A percentile compares a stretch with the other conserved stretches of the same genome.
Conservation (phyloP, 441 rosid species). For the Croton setiger region DNA sequence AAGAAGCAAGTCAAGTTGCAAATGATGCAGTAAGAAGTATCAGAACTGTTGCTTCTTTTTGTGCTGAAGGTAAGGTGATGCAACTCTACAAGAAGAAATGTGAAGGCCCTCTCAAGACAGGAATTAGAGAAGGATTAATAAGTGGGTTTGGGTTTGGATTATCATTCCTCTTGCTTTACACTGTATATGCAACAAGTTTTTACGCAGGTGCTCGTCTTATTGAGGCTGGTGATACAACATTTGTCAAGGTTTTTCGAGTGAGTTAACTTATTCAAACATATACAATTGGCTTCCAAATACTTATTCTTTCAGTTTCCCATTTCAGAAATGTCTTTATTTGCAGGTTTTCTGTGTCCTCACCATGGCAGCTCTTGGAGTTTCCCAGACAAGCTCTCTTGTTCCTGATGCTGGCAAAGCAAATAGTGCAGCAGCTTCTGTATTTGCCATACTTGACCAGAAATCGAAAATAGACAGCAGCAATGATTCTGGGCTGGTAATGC, state of each 20-base stretch:
- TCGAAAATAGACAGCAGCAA: conserved; percentile 56
- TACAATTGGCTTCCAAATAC: background rate
- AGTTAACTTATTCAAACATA: background rate
- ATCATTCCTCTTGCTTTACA: conserved; percentile 48
- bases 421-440: conserved; percentile 55
- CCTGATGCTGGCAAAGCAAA: conserved; percentile 56
- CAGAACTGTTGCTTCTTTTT: conserved; percentile 76
- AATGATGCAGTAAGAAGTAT: conserved; percentile 76
- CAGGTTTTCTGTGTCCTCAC: conserved; percentile 63
- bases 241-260: conserved; percentile 55
- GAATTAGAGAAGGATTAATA: conserved; percentile 54
- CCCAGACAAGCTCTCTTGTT: conserved; percentile 53
- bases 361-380: conserved; percentile 52
- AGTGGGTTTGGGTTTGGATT: conserved; percentile 62
- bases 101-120: conserved; percentile 51
- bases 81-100: conserved; percentile 51
- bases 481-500: conserved; percentile 38
- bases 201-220: conserved; percentile 69
- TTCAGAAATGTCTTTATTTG: background rate
- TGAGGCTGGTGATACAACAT: conserved; percentile 43
- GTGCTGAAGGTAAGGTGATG: conserved; percentile 72
- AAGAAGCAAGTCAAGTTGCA: conserved; percentile 81
- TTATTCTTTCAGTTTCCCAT: background rate
- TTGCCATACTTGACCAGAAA: conserved; percentile 49
- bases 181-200: conserved; percentile 53